A percentile compares a stretch with the other conserved stretches of the same genome.
Evolutionary conservation across 2,329 filamentous ascomycete species (phyloP).

Genomic region (Claviceps sp.): DNA sequence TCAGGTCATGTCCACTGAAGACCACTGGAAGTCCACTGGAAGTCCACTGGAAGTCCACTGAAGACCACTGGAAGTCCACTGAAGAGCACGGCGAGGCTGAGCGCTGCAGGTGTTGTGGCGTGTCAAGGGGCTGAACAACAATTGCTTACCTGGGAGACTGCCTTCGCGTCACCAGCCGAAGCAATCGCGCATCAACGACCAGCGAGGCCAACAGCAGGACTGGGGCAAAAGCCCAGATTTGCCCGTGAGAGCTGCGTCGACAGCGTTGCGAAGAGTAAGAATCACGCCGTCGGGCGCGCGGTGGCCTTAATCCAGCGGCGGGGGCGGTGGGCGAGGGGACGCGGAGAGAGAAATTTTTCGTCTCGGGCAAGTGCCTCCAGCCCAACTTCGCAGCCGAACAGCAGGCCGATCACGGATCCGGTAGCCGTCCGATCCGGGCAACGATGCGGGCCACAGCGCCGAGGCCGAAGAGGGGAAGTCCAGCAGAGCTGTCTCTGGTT

Average conservation of each 20-base stretch:
- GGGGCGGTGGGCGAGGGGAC: neutral
- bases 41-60: neutral
- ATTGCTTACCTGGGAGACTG: neutral
- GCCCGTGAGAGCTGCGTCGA: neutral
- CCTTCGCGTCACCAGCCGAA: slow-evolving; percentile 1
- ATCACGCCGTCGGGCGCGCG: slow-evolving; percentile 5
- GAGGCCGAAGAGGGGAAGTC: slow-evolving; percentile 1
- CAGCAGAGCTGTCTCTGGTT: neutral
- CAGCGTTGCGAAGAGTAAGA: neutral
- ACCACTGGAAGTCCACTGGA: too few relatives aligned
- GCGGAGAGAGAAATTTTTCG: slow-evolving; percentile 21
- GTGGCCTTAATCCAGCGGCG: slow-evolving; percentile 9
- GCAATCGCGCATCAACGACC: slow-evolving; percentile 2
- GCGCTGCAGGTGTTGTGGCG: too few relatives aligned
- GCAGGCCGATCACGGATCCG: slow-evolving; percentile 3
- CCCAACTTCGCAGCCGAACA: slow-evolving; percentile 7
- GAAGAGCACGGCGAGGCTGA: neutral
- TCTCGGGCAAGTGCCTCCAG: slow-evolving; percentile 10
- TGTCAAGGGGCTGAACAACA: neutral
- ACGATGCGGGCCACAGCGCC: slow-evolving; percentile 6
- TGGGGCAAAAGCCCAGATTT: neutral
- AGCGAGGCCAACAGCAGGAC: neutral
- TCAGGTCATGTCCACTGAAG: neutral
- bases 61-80: too few relatives aligned
- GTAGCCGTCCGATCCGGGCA: slow-evolving; percentile 5